phyloP scores from a whole-genome alignment of 2,329 filamentous ascomycete genomes.

The Periconia macrospinosa region DNA sequence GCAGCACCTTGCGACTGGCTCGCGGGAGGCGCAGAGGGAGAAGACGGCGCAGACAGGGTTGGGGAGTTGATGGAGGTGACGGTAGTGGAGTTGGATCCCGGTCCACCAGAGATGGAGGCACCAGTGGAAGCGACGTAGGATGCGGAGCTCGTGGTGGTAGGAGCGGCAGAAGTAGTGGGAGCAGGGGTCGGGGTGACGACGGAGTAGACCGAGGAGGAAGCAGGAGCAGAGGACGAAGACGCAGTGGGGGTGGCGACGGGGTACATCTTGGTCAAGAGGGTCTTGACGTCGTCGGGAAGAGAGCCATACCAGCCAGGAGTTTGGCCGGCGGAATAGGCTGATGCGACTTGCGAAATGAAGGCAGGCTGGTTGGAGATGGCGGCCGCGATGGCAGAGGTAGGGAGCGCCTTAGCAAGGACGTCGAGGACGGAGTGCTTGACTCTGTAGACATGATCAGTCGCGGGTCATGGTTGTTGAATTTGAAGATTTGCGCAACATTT shows the following conservation, averaged over 20 bases:
- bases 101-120: slow-evolving; percentile 5
- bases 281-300: slow-evolving; percentile 50
- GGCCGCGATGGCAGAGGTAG: slow-evolving; percentile 42
- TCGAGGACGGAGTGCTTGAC: slow-evolving; percentile 43
- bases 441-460: slow-evolving; percentile 6
- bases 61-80: slow-evolving; percentile 23
- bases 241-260: slow-evolving; percentile 22
- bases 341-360: slow-evolving; percentile 46
- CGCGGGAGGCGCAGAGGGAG: slow-evolving; percentile 13
- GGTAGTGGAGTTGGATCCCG: slow-evolving; percentile 24
- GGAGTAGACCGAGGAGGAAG: slow-evolving; percentile 4
- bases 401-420: slow-evolving; percentile 50
- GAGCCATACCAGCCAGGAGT: slow-evolving; percentile 50
- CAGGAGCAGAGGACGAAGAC: slow-evolving; percentile 20
- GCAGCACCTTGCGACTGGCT: slow-evolving; percentile 19
- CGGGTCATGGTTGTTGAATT: not conserved
- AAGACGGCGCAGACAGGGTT: slow-evolving; percentile 17
- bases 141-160: slow-evolving; percentile 1
- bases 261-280: slow-evolving; percentile 43
- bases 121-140: slow-evolving; percentile 14
- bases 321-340: slow-evolving; percentile 47
- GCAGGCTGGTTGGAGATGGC: slow-evolving; percentile 47
- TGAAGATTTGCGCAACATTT: not conserved
- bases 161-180: slow-evolving; percentile 10
- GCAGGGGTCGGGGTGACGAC: slow-evolving; percentile 9